Evolutionary conservation across 345 rosid species (phyloP).

Genomic region (Lepidium sativum): DNA sequence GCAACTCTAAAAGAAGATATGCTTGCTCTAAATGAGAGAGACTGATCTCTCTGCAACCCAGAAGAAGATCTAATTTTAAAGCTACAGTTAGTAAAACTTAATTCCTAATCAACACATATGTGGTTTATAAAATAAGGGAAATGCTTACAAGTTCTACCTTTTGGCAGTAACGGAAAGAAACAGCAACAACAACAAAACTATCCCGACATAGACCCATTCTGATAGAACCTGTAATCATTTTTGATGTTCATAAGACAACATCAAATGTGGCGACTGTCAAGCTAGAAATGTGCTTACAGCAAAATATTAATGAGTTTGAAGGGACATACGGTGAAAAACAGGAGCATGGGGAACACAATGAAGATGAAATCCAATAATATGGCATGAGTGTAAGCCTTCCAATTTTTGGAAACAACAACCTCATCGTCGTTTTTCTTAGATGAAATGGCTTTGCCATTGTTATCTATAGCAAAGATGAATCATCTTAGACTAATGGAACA

Average conservation of each 20-base stretch:
- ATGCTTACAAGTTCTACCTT: constrained; percentile 63
- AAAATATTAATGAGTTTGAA: background rate
- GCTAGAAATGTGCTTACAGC: background rate
- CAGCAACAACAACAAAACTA: constrained; percentile 30
- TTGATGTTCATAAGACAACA: background rate
- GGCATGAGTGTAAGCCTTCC: constrained; percentile 34
- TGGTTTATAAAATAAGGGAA: background rate
- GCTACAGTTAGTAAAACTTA: background rate
- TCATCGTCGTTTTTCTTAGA: constrained; percentile 41
- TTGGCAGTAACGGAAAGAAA: constrained; percentile 33
- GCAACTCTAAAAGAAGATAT: constrained; percentile 61
- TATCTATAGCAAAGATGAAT: constrained; percentile 13
- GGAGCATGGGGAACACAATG: constrained; percentile 52
- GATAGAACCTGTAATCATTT: constrained; percentile 53
- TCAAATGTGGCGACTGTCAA: background rate
- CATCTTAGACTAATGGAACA: background rate
- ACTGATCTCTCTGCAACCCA: constrained; percentile 28
- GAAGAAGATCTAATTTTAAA: constrained; percentile 22
- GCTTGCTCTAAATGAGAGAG: constrained; percentile 38
- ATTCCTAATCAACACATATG: background rate
- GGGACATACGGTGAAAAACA: constrained; percentile 59
- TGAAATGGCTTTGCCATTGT: constrained; percentile 4
- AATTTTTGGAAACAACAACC: constrained; percentile 30
- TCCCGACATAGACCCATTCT: constrained; percentile 50
- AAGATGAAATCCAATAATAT: constrained; percentile 51